Evolutionary conservation across 75 land plant species (phyloP).

Genomic region (Ceratopteris richardii): DNA sequence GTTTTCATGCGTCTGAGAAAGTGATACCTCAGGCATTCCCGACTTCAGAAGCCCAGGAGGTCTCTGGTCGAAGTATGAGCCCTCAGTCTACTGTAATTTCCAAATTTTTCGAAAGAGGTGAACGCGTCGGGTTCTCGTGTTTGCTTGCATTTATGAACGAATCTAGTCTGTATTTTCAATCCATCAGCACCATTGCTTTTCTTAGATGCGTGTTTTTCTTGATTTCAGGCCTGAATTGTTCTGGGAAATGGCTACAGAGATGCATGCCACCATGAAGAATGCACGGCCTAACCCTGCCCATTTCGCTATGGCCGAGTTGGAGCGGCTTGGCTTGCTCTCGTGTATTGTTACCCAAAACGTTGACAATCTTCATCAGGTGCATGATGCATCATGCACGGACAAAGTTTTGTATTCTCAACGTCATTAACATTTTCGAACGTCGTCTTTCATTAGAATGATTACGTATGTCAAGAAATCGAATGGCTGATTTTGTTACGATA

Average conservation of each 20-base stretch:
- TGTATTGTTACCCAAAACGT: constrained; percentile 30
- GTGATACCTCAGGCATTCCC: constrained; percentile 16
- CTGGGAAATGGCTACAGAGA: constrained; percentile 33
- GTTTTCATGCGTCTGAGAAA: no score
- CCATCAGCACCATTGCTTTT: no score
- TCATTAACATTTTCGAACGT: no score
- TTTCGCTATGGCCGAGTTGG: constrained; percentile 23
- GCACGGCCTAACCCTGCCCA: constrained; percentile 30
- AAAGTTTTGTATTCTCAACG: no score
- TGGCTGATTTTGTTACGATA: no score
- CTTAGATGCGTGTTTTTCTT: no score
- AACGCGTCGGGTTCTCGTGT: background rate
- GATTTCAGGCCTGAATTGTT: constrained; percentile 25
- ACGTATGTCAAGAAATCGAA: no score
- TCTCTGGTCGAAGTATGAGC: constrained; percentile 29
- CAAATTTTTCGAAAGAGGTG: constrained; percentile 11
- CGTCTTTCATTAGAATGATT: no score
- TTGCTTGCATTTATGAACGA: no score
- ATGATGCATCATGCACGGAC: background rate
- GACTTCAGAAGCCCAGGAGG: constrained; percentile 31
- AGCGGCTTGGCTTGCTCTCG: constrained; percentile 12
- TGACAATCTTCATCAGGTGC: constrained; percentile 31
- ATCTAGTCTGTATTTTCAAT: no score
- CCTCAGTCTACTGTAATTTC: constrained; percentile 20
- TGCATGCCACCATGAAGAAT: constrained; percentile 16